Conservation (phyloP, 192 early-diverging fungal genomes). For the Geosiphon pyriformis region DNA sequence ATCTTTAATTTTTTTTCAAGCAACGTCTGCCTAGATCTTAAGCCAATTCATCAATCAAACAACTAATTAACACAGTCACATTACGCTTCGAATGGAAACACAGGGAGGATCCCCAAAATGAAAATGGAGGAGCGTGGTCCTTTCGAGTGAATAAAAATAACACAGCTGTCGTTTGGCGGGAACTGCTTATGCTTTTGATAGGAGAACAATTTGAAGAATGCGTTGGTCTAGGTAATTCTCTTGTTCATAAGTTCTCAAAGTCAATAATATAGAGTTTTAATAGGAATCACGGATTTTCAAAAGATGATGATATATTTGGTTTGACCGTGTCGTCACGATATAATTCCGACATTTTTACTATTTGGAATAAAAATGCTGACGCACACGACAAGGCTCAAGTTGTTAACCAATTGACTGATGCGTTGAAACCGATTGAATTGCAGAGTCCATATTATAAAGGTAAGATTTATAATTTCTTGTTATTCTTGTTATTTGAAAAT, state of each 20-base stretch:
- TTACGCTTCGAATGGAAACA: neutral
- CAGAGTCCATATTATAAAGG: slow-evolving; percentile 46
- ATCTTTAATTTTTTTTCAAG: neutral
- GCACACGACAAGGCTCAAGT: slow-evolving; percentile 33
- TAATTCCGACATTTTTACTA: slow-evolving; percentile 44
- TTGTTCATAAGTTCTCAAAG: neutral
- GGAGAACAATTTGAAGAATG: slow-evolving; percentile 47
- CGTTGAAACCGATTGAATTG: slow-evolving; percentile 32
- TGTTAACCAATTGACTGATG: slow-evolving; percentile 36
- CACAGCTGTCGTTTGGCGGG: slow-evolving; percentile 42
- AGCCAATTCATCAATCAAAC: neutral
- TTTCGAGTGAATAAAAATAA: slow-evolving; percentile 42
- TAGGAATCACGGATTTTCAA: too few species aligned
- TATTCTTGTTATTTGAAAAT: neutral
- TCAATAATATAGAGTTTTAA: too few species aligned
- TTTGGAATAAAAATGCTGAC: slow-evolving; percentile 43
- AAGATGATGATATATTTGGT: slow-evolving; percentile 45
- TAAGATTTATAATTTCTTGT: neutral
- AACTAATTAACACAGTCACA: neutral
- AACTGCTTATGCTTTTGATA: slow-evolving; percentile 43
- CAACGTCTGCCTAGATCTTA: neutral
- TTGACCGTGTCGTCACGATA: slow-evolving; percentile 42
- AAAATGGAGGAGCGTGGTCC: slow-evolving; percentile 46
- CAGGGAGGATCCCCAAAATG: slow-evolving; percentile 45
- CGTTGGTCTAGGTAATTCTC: slow-evolving; percentile 31